Base-by-base conservation (phyloP, 345 rosid species). In the Eucalyptus pauciflora region DNA sequence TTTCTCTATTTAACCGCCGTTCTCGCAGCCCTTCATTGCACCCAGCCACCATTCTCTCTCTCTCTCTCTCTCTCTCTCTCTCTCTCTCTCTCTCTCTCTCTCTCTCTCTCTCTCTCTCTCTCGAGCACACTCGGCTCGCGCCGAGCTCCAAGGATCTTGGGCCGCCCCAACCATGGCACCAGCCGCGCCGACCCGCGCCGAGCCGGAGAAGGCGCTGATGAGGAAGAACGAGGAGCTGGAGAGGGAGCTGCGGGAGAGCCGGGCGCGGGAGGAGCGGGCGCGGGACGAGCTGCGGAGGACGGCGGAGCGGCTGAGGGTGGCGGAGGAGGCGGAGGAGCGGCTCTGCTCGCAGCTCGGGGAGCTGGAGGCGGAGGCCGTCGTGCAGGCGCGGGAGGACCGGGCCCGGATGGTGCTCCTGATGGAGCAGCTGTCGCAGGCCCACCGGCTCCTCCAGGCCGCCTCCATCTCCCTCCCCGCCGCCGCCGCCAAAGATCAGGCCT, bases 241-340 rank as follows among this genome's bases (percentile, higher is more conserved):
- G 89, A 89, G 88, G 86, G 95, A 92, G 67, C 92, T 94, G 86
- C 91, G 85, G 90, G 92, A 91, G 88, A 94, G 95, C 91, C 85
- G 49, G 64, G 89, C 88, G 88, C 91, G 96, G 41, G 97, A 95
- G 90, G 97, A 94, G 58, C 88, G 89, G 86, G 92, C 92, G 94
- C 93, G 88, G 91, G 41, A 24, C 86, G 98, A 96, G 93, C 94
- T 96, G 50, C 88, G 89, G 85, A 91, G 87, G 89, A 51, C 95
- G 2, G 92, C 92, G 93, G 91, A 94, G 88, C 89, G 96, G 87
- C 91, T 97, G 6, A 89, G 94, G 64, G 94, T 95, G 90, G 96
- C 96, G 20, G 99, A 96, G 91, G 98, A 96, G 67, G 99, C 95
- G 2, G 99, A 97, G 94, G 98, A 97, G 92, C 90, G 95, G 89